Evolutionary conservation across 2,329 filamentous ascomycete genomes (phyloP).

Genomic region (Beauveria varroae): DNA sequence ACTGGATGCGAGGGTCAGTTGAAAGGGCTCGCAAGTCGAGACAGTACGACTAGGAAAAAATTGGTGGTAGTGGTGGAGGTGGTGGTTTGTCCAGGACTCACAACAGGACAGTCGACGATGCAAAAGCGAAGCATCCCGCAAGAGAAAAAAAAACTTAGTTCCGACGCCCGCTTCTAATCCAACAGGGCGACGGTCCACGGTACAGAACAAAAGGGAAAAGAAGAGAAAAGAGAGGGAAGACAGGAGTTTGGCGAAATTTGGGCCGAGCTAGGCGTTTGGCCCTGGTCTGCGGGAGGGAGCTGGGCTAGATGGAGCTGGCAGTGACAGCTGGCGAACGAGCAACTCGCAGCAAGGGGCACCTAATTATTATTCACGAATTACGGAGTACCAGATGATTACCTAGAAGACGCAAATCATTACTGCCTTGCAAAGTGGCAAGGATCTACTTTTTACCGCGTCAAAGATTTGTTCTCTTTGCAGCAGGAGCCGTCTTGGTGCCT

Average conservation of each 20-base stretch:
- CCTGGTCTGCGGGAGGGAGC: background rate
- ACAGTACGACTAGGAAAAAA: background rate
- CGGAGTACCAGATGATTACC: background rate
- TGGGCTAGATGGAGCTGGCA: background rate
- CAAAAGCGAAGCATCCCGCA: slow-evolving; percentile 1
- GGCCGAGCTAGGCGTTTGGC: background rate
- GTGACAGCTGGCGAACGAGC: background rate
- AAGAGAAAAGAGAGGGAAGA: background rate
- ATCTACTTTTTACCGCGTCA: no score
- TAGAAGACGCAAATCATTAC: background rate
- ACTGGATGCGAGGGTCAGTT: background rate
- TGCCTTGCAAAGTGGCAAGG: no score
- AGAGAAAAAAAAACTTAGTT: background rate
- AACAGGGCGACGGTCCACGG: background rate
- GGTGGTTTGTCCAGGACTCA: background rate
- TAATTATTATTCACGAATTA: background rate
- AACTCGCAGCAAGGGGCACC: background rate
- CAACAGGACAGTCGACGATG: slow-evolving; percentile 1
- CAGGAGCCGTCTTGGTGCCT: background rate
- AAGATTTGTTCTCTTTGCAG: no score
- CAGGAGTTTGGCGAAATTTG: slow-evolving; percentile 1
- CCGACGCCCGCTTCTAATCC: background rate
- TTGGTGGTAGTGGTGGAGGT: background rate
- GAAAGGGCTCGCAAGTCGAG: background rate
- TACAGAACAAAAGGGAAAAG: background rate